phyloP scores from a whole-genome alignment of 148 eudicot species.

The Tetragonia tetragonoides region DNA sequence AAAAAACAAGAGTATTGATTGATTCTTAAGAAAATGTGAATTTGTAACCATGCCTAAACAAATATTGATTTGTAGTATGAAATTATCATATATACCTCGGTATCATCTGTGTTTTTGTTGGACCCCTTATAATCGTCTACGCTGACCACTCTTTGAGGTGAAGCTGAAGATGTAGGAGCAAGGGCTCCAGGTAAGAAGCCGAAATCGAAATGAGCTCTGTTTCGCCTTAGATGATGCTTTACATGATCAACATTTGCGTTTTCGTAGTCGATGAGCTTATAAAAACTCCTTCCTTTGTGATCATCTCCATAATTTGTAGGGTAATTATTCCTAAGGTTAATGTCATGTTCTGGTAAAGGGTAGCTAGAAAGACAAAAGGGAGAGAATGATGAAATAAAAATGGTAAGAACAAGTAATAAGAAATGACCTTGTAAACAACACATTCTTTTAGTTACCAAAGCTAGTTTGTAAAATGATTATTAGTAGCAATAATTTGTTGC shows the following conservation, averaged over 20 bases:
- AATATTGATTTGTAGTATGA: too few relatives aligned
- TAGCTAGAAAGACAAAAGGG: constrained; percentile 23
- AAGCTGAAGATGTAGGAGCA: constrained; percentile 22
- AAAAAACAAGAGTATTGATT: too few relatives aligned
- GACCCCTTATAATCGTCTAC: constrained; percentile 39
- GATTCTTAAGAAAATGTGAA: too few relatives aligned
- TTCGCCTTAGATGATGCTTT: constrained; percentile 1
- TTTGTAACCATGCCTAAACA: too few relatives aligned
- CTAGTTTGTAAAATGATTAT: background rate
- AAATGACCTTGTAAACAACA: constrained; percentile 19
- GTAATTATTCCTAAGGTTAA: background rate
- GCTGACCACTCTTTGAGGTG: constrained; percentile 21
- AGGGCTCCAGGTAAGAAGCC: background rate
- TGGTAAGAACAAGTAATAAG: constrained; percentile 7
- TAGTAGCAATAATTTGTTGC: background rate
- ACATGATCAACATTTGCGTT: background rate
- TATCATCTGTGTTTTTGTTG: constrained; percentile 35
- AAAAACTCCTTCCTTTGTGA: background rate
- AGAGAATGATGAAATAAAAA: constrained; percentile 3
- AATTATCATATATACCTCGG: constrained; percentile 26
- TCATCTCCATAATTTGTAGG: background rate
- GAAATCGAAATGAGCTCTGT: background rate
- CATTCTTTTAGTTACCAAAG: background rate
- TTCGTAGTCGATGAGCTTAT: background rate
- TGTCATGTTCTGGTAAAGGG: constrained; percentile 16